These are phyloP conservation scores for Aspergillus niger DNA, from an alignment of 2,329 filamentous ascomycete species.

Conservation along the genomic window DNA sequence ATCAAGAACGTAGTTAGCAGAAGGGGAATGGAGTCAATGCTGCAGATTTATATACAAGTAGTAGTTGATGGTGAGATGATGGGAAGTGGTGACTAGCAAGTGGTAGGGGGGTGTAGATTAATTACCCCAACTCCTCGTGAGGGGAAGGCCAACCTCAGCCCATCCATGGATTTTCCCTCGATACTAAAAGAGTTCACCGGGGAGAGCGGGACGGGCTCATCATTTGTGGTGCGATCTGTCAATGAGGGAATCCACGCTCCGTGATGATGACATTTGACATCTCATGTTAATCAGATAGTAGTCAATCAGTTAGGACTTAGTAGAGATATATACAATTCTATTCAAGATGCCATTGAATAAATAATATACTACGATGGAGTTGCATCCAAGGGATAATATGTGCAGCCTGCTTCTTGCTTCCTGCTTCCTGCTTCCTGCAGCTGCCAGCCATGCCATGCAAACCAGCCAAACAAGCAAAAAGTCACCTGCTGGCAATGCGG, in stretches of 20 bases:
- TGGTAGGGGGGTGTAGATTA: background rate
- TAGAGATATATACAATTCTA: background rate
- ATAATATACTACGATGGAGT: too few relatives aligned
- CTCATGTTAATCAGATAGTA: background rate
- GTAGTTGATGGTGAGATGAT: background rate
- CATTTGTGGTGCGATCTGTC: constrained; percentile 7
- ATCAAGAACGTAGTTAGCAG: too few relatives aligned
- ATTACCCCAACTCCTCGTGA: constrained; percentile 37
- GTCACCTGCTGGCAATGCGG: constrained; percentile 12
- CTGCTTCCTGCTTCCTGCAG: too few relatives aligned
- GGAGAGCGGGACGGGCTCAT: constrained; percentile 6
- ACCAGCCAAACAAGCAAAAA: background rate
- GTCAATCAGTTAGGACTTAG: too few relatives aligned
- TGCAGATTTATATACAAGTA: background rate
- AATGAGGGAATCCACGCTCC: background rate
- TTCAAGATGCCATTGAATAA: too few relatives aligned
- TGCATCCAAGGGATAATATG: too few relatives aligned
- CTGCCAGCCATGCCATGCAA: background rate
- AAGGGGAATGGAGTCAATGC: background rate
- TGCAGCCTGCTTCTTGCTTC: too few relatives aligned
- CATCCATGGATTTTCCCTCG: constrained; percentile 9
- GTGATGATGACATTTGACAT: constrained; percentile 5
- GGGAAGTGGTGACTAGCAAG: background rate
- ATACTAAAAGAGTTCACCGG: constrained; percentile 26
- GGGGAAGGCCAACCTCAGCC: constrained; percentile 28